These are phyloP conservation scores for Wickerhamiella galacta DNA, from an alignment of 805 yeast genomes.

Conservation along the genomic window DNA sequence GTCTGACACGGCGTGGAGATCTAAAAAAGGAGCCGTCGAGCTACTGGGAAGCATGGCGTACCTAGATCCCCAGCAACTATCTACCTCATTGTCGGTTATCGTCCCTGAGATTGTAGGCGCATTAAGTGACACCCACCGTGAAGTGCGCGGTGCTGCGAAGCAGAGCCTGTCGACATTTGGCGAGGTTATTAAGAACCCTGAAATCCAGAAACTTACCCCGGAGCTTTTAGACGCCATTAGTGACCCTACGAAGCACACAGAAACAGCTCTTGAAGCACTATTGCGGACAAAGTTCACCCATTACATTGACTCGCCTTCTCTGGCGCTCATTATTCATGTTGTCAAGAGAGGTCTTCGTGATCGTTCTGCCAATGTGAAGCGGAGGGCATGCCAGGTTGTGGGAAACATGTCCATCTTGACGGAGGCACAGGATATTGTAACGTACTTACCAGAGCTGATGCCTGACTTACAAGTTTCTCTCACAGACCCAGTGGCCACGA, in stretches of 20 bases:
- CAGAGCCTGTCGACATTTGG: conserved; percentile 79
- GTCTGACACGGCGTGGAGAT: conserved; percentile 87
- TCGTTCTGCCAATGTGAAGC: conserved; percentile 81
- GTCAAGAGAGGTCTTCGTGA: conserved; percentile 91
- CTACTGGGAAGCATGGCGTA: conserved; percentile 95
- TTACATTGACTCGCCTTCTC: conserved; percentile 93
- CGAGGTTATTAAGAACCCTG: conserved; percentile 94
- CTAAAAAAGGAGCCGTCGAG: conserved; percentile 93
- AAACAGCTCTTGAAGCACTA: conserved; percentile 68
- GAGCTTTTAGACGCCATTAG: conserved; percentile 80
- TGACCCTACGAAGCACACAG: conserved; percentile 85
- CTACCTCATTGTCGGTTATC: conserved; percentile 73
- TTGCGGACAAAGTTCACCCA: conserved; percentile 89
- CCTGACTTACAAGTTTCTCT: conserved; percentile 78
- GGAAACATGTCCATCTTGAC: conserved; percentile 97
- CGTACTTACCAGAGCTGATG: conserved; percentile 64
- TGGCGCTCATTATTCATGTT: conserved; percentile 87
- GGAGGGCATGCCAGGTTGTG: conserved; percentile 92
- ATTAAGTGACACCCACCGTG: conserved; percentile 87
- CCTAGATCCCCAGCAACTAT: conserved; percentile 83
- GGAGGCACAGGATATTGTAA: conserved; percentile 68
- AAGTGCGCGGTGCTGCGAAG: conserved; percentile 91
- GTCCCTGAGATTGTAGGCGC: conserved; percentile 95
- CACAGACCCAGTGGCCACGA: conserved; percentile 97
- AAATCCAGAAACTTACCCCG: conserved; percentile 84